phyloP scores from a whole-genome alignment of 176 grass and related monocot species.

The Canna indica region DNA sequence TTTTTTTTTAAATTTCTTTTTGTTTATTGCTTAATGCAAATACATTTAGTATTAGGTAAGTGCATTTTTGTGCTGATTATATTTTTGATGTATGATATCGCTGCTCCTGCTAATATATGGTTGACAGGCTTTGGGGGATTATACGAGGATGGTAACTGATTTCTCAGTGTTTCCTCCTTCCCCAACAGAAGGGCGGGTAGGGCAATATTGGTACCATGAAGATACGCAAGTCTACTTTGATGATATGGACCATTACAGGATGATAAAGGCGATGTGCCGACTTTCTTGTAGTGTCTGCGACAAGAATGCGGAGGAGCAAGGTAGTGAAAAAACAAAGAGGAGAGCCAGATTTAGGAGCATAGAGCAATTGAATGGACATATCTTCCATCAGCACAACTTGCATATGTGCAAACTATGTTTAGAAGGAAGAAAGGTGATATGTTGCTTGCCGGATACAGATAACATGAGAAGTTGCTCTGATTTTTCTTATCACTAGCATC shows the following conservation, averaged over 20 bases:
- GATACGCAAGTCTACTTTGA: constrained; percentile 79
- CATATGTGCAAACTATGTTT: constrained; percentile 86
- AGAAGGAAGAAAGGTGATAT: constrained; percentile 81
- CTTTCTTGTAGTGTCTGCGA: constrained; percentile 96
- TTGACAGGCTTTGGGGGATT: constrained; percentile 71
- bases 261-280: constrained; percentile 90
- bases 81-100: background rate
- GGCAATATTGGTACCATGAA: constrained; percentile 94
- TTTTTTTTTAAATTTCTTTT: background rate
- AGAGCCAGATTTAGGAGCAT: constrained; percentile 74
- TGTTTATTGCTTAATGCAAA: background rate
- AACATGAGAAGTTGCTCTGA: background rate
- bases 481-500: background rate
- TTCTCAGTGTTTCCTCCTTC: constrained; percentile 45
- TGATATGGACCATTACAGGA: constrained; percentile 77
- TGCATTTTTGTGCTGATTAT: background rate
- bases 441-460: background rate
- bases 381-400: constrained; percentile 64
- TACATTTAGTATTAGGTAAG: background rate
- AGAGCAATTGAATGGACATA: constrained; percentile 80
- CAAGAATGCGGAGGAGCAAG: constrained; percentile 43
- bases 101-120: background rate
- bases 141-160: constrained; percentile 70
- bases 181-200: constrained; percentile 49
- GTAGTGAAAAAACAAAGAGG: constrained; percentile 45